Evolutionary conservation across 257 asterid genomes (phyloP).

Genomic region (Striga asiatica): DNA sequence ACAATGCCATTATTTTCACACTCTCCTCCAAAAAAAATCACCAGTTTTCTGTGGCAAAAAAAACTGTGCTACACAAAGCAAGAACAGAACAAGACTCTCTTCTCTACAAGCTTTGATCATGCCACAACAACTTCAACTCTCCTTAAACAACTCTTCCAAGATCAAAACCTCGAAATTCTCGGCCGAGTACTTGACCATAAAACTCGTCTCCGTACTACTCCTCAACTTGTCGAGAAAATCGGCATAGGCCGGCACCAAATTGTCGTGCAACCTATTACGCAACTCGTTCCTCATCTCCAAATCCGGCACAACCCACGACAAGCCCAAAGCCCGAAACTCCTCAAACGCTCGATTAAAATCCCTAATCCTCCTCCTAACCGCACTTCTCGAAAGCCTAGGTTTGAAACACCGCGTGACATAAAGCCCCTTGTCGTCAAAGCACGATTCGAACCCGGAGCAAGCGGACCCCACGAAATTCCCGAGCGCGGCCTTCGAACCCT

Average conservation of each 20-base stretch:
- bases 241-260: slow-evolving; percentile 21
- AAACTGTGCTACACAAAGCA: too few species aligned
- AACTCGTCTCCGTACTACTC: slow-evolving; percentile 4
- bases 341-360: slow-evolving; percentile 23
- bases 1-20: too few species aligned
- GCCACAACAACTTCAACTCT: too few species aligned
- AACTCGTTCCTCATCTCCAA: slow-evolving; percentile 18
- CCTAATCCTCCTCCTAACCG: slow-evolving; percentile 17
- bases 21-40: too few species aligned
- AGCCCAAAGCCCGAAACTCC: not conserved
- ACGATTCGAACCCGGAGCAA: slow-evolving; percentile 21
- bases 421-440: slow-evolving; percentile 24
- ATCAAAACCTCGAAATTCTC: slow-evolving; percentile 23
- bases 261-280: slow-evolving; percentile 3
- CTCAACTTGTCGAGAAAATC: slow-evolving; percentile 18
- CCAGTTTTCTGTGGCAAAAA: too few species aligned
- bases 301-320: slow-evolving; percentile 25
- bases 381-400: slow-evolving; percentile 13
- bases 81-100: too few species aligned
- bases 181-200: slow-evolving; percentile 19
- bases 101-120: too few species aligned
- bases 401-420: slow-evolving; percentile 9
- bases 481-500: not conserved
- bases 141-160: slow-evolving; percentile 17
- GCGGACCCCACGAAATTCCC: slow-evolving; percentile 5